Conservation (phyloP, 306 rosid genomes). For the Medicago ruthenica region DNA sequence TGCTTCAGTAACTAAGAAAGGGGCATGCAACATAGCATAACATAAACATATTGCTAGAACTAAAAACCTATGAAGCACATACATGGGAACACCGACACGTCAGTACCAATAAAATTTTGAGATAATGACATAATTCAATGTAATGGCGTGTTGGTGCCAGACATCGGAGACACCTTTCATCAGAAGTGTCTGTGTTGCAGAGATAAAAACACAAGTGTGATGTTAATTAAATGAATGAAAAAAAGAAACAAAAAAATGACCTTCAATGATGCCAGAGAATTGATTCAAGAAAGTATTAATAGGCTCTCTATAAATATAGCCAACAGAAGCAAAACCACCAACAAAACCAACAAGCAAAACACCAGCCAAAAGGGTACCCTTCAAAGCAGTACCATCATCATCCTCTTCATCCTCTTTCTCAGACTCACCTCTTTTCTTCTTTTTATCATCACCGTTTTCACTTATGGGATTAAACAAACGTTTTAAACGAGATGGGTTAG, state of each 20-base stretch:
- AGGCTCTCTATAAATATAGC: conserved; percentile 78
- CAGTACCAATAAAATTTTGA: too few relatives aligned
- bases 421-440: not conserved
- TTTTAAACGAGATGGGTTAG: conserved; percentile 59
- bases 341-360: conserved; percentile 69
- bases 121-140: too few relatives aligned
- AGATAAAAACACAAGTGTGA: too few relatives aligned
- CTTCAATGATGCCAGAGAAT: conserved; percentile 77
- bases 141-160: too few relatives aligned
- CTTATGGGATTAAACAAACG: conserved; percentile 64
- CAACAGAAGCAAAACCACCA: conserved; percentile 84
- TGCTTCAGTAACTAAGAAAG: not conserved
- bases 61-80: too few relatives aligned
- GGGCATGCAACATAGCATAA: not conserved
- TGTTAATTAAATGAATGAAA: not conserved
- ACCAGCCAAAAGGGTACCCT: conserved; percentile 86
- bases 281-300: conserved; percentile 73
- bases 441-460: conserved; percentile 37
- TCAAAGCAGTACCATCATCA: conserved; percentile 53
- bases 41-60: too few relatives aligned
- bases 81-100: too few relatives aligned
- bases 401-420: not conserved
- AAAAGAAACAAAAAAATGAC: conserved; percentile 10
- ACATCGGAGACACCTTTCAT: too few relatives aligned
- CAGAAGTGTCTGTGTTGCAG: too few relatives aligned